Evolutionary conservation across 2,329 filamentous ascomycete species (phyloP).

Genomic region (Chrysosphaeria jannelii): DNA sequence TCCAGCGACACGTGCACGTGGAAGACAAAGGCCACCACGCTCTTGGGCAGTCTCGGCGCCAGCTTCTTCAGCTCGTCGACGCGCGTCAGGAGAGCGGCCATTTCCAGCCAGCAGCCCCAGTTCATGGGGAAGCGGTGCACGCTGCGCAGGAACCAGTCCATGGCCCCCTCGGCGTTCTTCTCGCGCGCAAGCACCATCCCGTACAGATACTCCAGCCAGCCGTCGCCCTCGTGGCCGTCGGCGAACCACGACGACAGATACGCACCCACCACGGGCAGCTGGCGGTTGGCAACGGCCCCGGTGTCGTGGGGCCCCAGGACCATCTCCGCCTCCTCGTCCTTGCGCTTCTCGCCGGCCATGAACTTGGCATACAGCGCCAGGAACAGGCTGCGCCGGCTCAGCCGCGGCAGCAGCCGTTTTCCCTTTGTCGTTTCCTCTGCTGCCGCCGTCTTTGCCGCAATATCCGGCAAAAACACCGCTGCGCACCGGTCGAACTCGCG

Average conservation of each 20-base stretch:
- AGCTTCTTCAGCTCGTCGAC: slow-evolving; percentile 59
- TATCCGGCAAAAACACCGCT: slow-evolving; percentile 59
- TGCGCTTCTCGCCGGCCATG: slow-evolving; percentile 79
- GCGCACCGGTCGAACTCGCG: slow-evolving; percentile 85
- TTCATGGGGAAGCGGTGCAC: slow-evolving; percentile 82
- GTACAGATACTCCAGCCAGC: slow-evolving; percentile 87
- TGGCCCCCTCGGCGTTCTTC: slow-evolving; percentile 63
- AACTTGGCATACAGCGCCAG: slow-evolving; percentile 78
- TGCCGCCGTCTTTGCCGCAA: slow-evolving; percentile 7
- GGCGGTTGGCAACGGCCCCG: slow-evolving; percentile 58
- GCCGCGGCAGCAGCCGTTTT: slow-evolving; percentile 16
- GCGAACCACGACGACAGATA: slow-evolving; percentile 59
- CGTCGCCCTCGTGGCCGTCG: slow-evolving; percentile 36
- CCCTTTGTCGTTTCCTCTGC: not conserved
- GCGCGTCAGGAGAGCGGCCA: slow-evolving; percentile 49
- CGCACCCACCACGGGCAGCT: slow-evolving; percentile 44
- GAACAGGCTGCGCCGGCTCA: slow-evolving; percentile 84
- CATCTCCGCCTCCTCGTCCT: slow-evolving; percentile 92
- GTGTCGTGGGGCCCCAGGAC: slow-evolving; percentile 80
- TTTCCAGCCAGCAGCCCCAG: slow-evolving; percentile 90
- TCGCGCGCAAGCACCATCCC: slow-evolving; percentile 72
- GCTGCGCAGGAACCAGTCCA: slow-evolving; percentile 64
- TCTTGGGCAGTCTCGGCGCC: slow-evolving; percentile 45
- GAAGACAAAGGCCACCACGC: slow-evolving; percentile 84
- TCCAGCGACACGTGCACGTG: slow-evolving; percentile 75